Percentiles rank a stretch among this genome's conserved stretches.
phyloP scores from a whole-genome alignment of 768 basidiomycete species.

The Auriculariales sp. region DNA sequence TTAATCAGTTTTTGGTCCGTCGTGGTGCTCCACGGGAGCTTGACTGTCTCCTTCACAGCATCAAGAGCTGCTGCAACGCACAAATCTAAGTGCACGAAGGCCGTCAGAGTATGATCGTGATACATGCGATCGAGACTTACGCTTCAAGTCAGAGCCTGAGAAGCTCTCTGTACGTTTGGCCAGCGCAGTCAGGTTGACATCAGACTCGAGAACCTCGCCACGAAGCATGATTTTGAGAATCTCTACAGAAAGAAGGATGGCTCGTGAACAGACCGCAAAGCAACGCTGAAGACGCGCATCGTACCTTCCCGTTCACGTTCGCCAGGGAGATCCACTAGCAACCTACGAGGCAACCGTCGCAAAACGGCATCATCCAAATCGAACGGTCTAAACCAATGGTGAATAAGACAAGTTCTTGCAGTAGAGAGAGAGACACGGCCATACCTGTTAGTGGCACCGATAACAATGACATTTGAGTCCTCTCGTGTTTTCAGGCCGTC shows the following conservation, averaged over 20 bases:
- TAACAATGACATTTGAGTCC: constrained; percentile 74
- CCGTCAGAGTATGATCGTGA: too few relatives aligned
- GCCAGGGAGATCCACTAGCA: constrained; percentile 82
- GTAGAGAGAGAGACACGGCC: constrained; percentile 7
- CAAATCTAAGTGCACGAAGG: constrained; percentile 49
- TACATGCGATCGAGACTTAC: too few relatives aligned
- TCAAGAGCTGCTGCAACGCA: constrained; percentile 88
- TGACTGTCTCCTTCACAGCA: constrained; percentile 73
- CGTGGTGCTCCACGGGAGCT: constrained; percentile 58
- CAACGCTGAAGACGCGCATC: constrained; percentile 9
- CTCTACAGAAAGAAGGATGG: constrained; percentile 26
- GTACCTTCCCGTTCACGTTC: constrained; percentile 72
- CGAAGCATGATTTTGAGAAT: constrained; percentile 78
- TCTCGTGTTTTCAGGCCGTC: constrained; percentile 73
- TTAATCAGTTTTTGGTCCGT: neutral
- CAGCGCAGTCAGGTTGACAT: constrained; percentile 44
- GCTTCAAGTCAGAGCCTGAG: constrained; percentile 90
- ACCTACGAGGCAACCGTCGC: constrained; percentile 69
- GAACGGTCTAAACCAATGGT: constrained; percentile 33
- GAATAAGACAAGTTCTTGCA: neutral
- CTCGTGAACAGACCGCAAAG: neutral
- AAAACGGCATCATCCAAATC: constrained; percentile 87
- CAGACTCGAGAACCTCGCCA: constrained; percentile 56
- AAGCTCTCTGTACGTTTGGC: constrained; percentile 70
- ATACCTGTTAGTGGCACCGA: constrained; percentile 79